Conservation (phyloP, 176 grass and related monocot species). For the Oryza brachyantha region DNA sequence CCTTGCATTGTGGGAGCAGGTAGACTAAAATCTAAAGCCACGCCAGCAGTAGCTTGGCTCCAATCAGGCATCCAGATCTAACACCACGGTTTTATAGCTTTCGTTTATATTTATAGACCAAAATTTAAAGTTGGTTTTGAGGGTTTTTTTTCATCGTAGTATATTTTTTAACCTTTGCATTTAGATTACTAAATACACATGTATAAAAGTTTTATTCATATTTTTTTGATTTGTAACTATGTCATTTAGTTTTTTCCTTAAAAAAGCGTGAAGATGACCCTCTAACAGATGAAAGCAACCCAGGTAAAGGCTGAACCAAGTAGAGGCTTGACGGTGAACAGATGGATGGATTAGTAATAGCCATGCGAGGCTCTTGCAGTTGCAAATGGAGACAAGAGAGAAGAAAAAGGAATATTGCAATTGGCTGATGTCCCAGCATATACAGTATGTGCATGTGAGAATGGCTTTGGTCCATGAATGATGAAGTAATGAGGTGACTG, state of each 20-base stretch:
- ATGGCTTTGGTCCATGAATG: neutral
- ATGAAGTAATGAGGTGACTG: conserved; percentile 12
- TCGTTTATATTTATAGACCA: too few relatives aligned
- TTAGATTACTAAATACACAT: too few relatives aligned
- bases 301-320: conserved; percentile 25
- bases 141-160: too few relatives aligned
- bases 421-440: neutral
- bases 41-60: conserved; percentile 6
- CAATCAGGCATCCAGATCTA: conserved; percentile 30
- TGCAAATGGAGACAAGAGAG: conserved; percentile 7
- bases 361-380: neutral
- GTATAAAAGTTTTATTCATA: too few relatives aligned
- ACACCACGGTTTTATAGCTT: too few relatives aligned
- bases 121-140: too few relatives aligned
- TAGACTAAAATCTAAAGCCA: neutral
- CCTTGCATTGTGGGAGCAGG: conserved; percentile 27
- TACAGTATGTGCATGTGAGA: neutral
- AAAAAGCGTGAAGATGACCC: too few relatives aligned
- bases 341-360: neutral
- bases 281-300: conserved; percentile 25
- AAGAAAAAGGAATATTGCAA: neutral
- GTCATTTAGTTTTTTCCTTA: too few relatives aligned
- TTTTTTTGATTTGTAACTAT: too few relatives aligned
- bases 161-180: too few relatives aligned
- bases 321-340: conserved; percentile 15